Base-by-base conservation (phyloP, 305 asterid genomes). In the Fraxinus sp. region DNA sequence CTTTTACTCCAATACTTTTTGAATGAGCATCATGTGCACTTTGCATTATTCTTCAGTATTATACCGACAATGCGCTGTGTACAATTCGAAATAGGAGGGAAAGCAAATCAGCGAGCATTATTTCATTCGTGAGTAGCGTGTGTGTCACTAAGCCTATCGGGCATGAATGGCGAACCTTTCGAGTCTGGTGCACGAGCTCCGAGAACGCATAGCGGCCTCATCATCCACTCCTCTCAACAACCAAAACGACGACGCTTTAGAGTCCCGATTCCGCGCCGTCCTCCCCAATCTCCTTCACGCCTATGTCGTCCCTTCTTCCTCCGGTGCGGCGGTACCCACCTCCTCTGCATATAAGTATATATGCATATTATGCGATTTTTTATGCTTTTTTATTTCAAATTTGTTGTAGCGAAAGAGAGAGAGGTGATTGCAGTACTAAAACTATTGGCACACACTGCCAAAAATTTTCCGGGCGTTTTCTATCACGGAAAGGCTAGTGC, bases 191-290 rank as follows among this genome's bases (percentile, higher is more conserved):
- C 97, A 92, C 91, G 97, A 91, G 87, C 95, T 96, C 77, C 94
- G 97, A 16, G 97, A 96, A 81, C 95, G 98, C 79, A 91, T 95
- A 72, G 96, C 92, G 33, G 91, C 92, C n/a, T 88, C 98, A 24
- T 90, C 98, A 0, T 88, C 97, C 14, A 86, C 97, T 28, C 89
- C 97, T 75, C 87, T 85, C 20, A 88, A 89, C 88, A 85, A 83
- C 79, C 87, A 89, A 77, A 88, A 90, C 90, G 97, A 94, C 87
- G 95, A 88, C 13, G 93, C 87, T 39, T 85, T 96, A 85, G 95
- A 90, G 88, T 86, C 93, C 22, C 85, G 95, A 82, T 93, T 96
- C 84, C 98, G 98, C 78, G 91, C 93, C 74, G 97, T 96, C 55
- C 90, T 96, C 16, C 99, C 98, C 81, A 86, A 85, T 84, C 97